Percentiles rank a stretch among this genome's conserved stretches.
Evolutionary conservation across 2,329 filamentous ascomycete species (phyloP).

Genomic region (Lachnellula suecica): DNA sequence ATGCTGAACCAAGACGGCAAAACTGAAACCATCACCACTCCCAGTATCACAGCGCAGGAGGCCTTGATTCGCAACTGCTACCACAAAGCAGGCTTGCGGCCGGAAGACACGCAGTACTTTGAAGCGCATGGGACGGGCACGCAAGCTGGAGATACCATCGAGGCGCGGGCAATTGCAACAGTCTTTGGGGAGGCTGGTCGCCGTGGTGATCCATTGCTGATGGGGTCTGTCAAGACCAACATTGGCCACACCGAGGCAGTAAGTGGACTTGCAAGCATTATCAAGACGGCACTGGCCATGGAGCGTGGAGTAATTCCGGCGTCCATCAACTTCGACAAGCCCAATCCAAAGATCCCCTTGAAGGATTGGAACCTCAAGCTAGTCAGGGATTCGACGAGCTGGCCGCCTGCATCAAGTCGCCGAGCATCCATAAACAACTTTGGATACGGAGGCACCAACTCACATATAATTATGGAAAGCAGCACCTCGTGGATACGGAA

Average conservation of each 20-base stretch:
- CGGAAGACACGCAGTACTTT: slow-evolving; percentile 32
- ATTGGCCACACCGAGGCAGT: slow-evolving; percentile 45
- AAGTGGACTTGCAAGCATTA: slow-evolving; percentile 40
- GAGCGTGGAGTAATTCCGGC: slow-evolving; percentile 24
- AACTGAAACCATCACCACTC: slow-evolving; percentile 54
- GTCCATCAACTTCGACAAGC: not conserved
- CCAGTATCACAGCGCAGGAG: slow-evolving; percentile 43
- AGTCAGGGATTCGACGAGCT: slow-evolving; percentile 15
- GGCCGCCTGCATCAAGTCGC: slow-evolving; percentile 19
- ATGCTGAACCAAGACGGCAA: slow-evolving; percentile 54
- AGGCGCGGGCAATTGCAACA: slow-evolving; percentile 14
- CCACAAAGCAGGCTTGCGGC: slow-evolving; percentile 8
- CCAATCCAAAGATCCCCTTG: slow-evolving; percentile 1
- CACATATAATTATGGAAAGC: slow-evolving; percentile 39
- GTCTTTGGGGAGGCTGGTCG: not conserved
- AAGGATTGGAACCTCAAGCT: slow-evolving; percentile 6
- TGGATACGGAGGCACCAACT: slow-evolving; percentile 44
- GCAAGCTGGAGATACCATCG: slow-evolving; percentile 12
- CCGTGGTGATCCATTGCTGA: not conserved
- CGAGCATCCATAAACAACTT: slow-evolving; percentile 35
- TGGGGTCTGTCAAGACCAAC: slow-evolving; percentile 35
- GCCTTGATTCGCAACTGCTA: slow-evolving; percentile 5
- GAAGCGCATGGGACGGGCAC: slow-evolving; percentile 24
- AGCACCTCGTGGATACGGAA: slow-evolving; percentile 8
- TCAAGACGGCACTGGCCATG: slow-evolving; percentile 42